Base-by-base conservation (phyloP, 2,329 filamentous ascomycete genomes). In the Aureobasidium musti region DNA sequence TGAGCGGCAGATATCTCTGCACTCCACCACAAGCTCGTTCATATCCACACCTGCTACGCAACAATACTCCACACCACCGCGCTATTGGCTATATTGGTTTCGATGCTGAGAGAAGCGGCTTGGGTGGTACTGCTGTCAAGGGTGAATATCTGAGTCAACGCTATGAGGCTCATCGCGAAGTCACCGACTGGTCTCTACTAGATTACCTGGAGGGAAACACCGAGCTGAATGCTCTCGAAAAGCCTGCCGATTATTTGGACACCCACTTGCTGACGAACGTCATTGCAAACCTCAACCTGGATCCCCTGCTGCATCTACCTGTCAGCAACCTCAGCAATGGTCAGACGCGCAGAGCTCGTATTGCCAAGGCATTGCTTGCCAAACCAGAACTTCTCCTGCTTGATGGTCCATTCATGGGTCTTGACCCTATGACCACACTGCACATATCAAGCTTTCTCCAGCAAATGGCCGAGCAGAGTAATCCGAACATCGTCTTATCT, bases 391-490 rank as follows among this genome's bases (percentile, higher is more conserved):
- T 97, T 13, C 75, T 99, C 68, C 82, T 98, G 63, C 82, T 97
- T 2, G 95, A 99, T 78, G 94, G 97, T 72, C 94, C 95, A 1
- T 97, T 97, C 74, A 96, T 97, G 91, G 94, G 95, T 0, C 82
- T 99, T 19, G 95, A 98, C 77, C 95, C 94, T 17, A 89, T 88
- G 6, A 96, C 92, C 0, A 85, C 91, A 14, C 82, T 84, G 14
- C 85, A 85, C 1, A 79, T 98, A 71, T 94, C 90, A 47, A 82
- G 84, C 0, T 81, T 98, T 54, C 80, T 97, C 26, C 80, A 86
- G 69, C 82, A 82, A 0, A 79, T 97, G 66, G 90, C 92, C 0
- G 82, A 85, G 67, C 84, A 83, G 57, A 85, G 85, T 17, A 83
- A 82, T 7, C 93, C 92, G 0, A 84, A 91, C 37, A 80, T 98